Evolutionary conservation across 768 basidiomycete species (phyloP), one percentile per base, ranked within the genome.

Genomic region (Tylopilus subfusipes): DNA sequence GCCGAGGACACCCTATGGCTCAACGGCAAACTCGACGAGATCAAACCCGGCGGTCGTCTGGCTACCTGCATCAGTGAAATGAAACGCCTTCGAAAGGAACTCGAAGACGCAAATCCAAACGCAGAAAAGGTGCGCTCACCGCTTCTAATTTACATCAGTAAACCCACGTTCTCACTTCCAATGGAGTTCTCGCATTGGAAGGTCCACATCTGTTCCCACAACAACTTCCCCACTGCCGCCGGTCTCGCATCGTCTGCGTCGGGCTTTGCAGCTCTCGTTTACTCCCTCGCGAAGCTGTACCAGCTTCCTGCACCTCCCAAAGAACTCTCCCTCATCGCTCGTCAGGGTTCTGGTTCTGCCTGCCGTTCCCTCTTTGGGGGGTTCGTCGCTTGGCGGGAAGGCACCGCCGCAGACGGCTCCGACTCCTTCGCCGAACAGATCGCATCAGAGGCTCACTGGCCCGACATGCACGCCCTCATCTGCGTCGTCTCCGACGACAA

Each of bases 221-320:
- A 99, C 81, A 98, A 98, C 77, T 98, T 99, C 79, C 97, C 97
- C 29, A 99, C 97, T 14, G 97, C 97, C 14, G 97, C 97, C 0
- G 97, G 97, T 5, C 85, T 99, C 42, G 97, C 97, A 1, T 98
- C 95, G 1, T 98, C 95, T 31, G 97, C 97, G 1, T 92, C 94
- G 0, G 97, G 97, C 16, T 95, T 98, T 63, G 96, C 97, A 5
- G 97, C 97, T 0, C 87, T 99, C 38, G 89, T 93, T 25, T 80
- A 88, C 13, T 97, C 95, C 48, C 82, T 99, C 48, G 86, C 94
- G 1, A 78, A 84, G 11, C 85, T 98, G 59, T 98, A 97, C 76
- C 62, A 75, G 10, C 88, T 99, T 47, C 86, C 90, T 10, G 76
- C 84, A 24, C 76, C 86, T 4, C 82, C 90, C 0, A 93, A 93